These are phyloP conservation scores for Phytophthora nicotianae DNA, from an alignment of 352 stramenopile genomes.

Conservation along the genomic window DNA sequence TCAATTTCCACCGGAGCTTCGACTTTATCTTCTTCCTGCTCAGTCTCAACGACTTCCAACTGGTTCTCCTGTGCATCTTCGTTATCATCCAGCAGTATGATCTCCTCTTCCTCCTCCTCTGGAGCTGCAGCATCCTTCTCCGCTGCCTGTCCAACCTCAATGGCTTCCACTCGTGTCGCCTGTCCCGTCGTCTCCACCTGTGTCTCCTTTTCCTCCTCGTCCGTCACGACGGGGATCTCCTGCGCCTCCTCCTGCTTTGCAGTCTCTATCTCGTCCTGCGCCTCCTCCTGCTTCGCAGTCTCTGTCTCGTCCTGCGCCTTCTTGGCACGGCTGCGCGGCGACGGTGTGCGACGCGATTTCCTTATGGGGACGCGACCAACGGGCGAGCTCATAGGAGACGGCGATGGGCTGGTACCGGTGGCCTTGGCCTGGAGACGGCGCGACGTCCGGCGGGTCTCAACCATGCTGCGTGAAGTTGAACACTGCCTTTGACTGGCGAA, in stretches of 20 bases:
- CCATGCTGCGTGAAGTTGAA: conserved; percentile 39
- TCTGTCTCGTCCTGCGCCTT: conserved; percentile 20
- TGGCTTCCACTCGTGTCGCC: neutral
- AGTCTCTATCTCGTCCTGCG: conserved; percentile 12
- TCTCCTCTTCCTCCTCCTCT: conserved; percentile 4
- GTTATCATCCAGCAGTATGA: conserved; percentile 30
- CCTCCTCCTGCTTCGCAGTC: conserved; percentile 24
- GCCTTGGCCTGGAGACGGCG: conserved; percentile 64
- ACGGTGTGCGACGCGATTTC: conserved; percentile 15
- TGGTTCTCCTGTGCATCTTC: too few species aligned
- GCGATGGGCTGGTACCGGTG: conserved; percentile 14
- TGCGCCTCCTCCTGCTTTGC: conserved; percentile 27
- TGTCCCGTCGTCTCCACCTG: conserved; percentile 11
- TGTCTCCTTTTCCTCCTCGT: conserved; percentile 18
- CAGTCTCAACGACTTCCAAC: neutral
- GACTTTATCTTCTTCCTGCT: conserved; percentile 7
- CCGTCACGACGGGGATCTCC: conserved; percentile 24
- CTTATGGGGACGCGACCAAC: neutral
- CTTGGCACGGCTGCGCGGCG: conserved; percentile 15
- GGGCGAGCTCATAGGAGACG: conserved; percentile 16
- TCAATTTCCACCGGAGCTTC: neutral
- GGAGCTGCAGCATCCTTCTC: neutral
- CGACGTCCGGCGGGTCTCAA: conserved; percentile 65
- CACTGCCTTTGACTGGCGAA: conserved; percentile 27
- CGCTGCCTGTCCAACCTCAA: conserved; percentile 1